These are phyloP conservation scores for Phellopilus nigrolimitatus DNA, from an alignment of 1,284 basidiomycete species.

Conservation along the genomic window DNA sequence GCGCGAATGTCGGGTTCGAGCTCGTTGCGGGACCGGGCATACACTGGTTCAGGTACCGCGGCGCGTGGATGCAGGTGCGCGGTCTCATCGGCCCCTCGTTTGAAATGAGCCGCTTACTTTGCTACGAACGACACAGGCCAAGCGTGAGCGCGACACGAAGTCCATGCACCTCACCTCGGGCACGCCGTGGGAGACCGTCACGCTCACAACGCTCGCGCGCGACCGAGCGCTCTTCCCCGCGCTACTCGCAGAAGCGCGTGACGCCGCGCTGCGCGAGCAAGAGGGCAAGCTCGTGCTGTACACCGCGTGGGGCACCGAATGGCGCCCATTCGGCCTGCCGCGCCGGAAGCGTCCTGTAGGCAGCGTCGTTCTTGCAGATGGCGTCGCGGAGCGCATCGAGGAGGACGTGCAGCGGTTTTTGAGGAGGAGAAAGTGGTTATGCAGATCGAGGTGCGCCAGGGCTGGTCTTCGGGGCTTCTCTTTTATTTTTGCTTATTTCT, in stretches of 20 bases:
- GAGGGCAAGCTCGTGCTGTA: conserved; percentile 96
- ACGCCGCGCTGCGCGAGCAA: conserved; percentile 79
- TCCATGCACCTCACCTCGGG: conserved; percentile 91
- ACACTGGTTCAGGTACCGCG: conserved; percentile 88
- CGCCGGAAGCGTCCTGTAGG: conserved; percentile 81
- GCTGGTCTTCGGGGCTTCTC: no score
- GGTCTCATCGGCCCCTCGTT: no score
- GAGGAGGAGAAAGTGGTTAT: conserved; percentile 87
- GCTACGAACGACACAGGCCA: conserved; percentile 53
- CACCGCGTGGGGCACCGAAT: conserved; percentile 95
- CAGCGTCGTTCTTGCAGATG: conserved; percentile 88
- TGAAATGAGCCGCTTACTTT: no score
- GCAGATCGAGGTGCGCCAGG: conserved; percentile 82
- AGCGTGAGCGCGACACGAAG: conserved; percentile 89
- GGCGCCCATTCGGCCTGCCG: conserved; percentile 94
- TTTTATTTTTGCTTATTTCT: neutral
- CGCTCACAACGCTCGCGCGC: conserved; percentile 86
- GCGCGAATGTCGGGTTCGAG: conserved; percentile 82
- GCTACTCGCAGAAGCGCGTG: conserved; percentile 84
- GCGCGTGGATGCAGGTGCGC: conserved; percentile 92
- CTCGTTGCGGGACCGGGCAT: conserved; percentile 94
- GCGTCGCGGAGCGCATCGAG: conserved; percentile 76
- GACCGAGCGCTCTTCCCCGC: conserved; percentile 79
- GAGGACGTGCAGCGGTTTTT: conserved; percentile 83
- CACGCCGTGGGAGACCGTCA: conserved; percentile 96